These are phyloP conservation scores for Halophytophthora polymorphica DNA, from an alignment of 352 stramenopile genomes.

Conservation along the genomic window DNA sequence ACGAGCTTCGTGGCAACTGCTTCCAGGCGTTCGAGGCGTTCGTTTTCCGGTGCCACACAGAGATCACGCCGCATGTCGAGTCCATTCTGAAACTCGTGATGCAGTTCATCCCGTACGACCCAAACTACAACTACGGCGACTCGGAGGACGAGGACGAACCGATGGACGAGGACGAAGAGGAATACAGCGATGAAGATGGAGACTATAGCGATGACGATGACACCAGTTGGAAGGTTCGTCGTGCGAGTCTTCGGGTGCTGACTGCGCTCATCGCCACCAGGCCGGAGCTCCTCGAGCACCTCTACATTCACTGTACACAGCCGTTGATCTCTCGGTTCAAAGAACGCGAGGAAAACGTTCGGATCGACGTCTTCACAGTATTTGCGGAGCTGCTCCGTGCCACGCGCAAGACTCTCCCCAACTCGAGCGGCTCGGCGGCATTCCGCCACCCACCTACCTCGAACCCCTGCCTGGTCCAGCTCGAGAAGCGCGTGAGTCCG, in stretches of 20 bases:
- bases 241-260: conserved; percentile 90
- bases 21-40: conserved; percentile 98
- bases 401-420: conserved; percentile 52
- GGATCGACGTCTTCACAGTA: conserved; percentile 95
- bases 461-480: conserved; percentile 44
- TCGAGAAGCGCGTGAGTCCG: conserved; percentile 63
- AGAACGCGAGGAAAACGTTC: conserved; percentile 98
- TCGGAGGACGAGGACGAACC: conserved; percentile 89
- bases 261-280: conserved; percentile 90
- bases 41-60: conserved; percentile 93
- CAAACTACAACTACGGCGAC: conserved; percentile 98
- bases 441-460: conserved; percentile 28
- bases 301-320: conserved; percentile 85
- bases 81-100: conserved; percentile 89
- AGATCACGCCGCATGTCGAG: conserved; percentile 94
- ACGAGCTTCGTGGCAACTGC: conserved; percentile 97
- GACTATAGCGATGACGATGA: conserved; percentile 94
- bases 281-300: conserved; percentile 75
- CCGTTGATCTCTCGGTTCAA: conserved; percentile 89
- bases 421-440: conserved; percentile 15
- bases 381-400: conserved; percentile 91
- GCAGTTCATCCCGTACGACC: conserved; percentile 96
- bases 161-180: conserved; percentile 83
- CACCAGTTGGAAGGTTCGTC: conserved; percentile 97
- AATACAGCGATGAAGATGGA: conserved; percentile 80